These are phyloP conservation scores for Fibroporia radiculosa DNA, from an alignment of 768 basidiomycete species.

Conservation along the genomic window DNA sequence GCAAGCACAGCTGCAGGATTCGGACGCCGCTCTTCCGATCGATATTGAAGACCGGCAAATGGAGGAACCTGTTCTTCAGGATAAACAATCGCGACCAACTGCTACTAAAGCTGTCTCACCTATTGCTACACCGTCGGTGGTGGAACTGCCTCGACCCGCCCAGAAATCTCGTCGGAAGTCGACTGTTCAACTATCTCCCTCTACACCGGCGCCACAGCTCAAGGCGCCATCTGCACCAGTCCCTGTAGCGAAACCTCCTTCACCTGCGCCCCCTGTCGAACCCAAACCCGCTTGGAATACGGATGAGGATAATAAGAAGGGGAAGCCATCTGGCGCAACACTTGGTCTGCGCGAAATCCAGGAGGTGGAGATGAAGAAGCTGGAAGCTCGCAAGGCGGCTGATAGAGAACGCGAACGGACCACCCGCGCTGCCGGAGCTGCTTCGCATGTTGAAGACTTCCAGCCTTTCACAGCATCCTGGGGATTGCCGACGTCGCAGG, in stretches of 20 bases:
- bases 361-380: slow-evolving; percentile 80
- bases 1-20: slow-evolving; percentile 21
- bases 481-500: slow-evolving; percentile 83
- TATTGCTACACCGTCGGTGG: slow-evolving; percentile 3
- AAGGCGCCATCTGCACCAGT: neutral
- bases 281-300: slow-evolving; percentile 58
- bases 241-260: slow-evolving; percentile 3
- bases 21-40: neutral
- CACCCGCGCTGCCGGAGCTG: slow-evolving; percentile 36
- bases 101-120: slow-evolving; percentile 6
- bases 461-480: slow-evolving; percentile 68
- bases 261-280: slow-evolving; percentile 11
- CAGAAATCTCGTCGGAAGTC: slow-evolving; percentile 14
- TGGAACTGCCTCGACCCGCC: slow-evolving; percentile 1
- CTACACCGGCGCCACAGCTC: neutral
- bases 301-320: slow-evolving; percentile 61
- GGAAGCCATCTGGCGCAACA: slow-evolving; percentile 33
- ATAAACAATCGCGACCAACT: slow-evolving; percentile 1
- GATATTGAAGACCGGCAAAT: neutral
- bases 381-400: slow-evolving; percentile 66
- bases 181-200: neutral
- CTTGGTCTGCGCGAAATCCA: slow-evolving; percentile 90
- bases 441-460: slow-evolving; percentile 40
- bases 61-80: neutral
- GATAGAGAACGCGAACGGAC: slow-evolving; percentile 66